Percentiles rank a stretch among this genome's conserved stretches.
phyloP scores from a whole-genome alignment of 1,284 basidiomycete species.

The Ustilago bromivora region DNA sequence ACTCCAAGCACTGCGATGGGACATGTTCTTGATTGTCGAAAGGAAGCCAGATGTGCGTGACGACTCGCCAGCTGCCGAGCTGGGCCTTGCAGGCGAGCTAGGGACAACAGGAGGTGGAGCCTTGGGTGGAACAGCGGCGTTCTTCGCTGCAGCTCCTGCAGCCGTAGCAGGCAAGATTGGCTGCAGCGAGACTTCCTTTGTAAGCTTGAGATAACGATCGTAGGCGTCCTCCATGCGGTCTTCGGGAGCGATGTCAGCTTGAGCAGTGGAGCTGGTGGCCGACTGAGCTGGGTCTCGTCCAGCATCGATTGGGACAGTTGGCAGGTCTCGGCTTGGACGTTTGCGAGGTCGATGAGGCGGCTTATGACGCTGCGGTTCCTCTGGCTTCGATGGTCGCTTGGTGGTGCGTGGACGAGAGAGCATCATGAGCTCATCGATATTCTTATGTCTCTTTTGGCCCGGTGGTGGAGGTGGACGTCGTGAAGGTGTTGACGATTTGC shows the following conservation, averaged over 20 bases:
- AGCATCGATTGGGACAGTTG: slow-evolving; percentile 24
- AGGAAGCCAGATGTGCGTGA: slow-evolving; percentile 57
- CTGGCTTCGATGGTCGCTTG: slow-evolving; percentile 47
- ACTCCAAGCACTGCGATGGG: slow-evolving; percentile 37
- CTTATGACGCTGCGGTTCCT: slow-evolving; percentile 46
- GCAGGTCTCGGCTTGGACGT: slow-evolving; percentile 49
- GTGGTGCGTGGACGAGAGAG: slow-evolving; percentile 38
- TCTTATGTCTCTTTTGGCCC: slow-evolving; percentile 40
- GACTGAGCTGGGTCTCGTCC: neutral
- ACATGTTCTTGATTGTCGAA: slow-evolving; percentile 61
- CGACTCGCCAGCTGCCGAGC: slow-evolving; percentile 27
- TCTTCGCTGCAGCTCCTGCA: slow-evolving; percentile 14
- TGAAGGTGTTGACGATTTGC: slow-evolving; percentile 10
- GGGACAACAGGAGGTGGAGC: slow-evolving; percentile 24
- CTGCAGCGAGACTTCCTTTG: slow-evolving; percentile 51
- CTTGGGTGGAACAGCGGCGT: slow-evolving; percentile 11
- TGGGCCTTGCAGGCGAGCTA: slow-evolving; percentile 25
- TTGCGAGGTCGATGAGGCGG: slow-evolving; percentile 38
- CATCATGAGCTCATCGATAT: slow-evolving; percentile 49
- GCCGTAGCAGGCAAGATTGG: slow-evolving; percentile 41
- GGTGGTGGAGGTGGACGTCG: slow-evolving; percentile 52
- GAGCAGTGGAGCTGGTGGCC: neutral
- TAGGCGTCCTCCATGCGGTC: slow-evolving; percentile 83
- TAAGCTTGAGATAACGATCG: slow-evolving; percentile 79
- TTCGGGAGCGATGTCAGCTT: slow-evolving; percentile 55